Percentiles rank a stretch among this genome's conserved stretches.
phyloP scores from a whole-genome alignment of 805 yeast genomes.

The Naumovozyma dairenensis region DNA sequence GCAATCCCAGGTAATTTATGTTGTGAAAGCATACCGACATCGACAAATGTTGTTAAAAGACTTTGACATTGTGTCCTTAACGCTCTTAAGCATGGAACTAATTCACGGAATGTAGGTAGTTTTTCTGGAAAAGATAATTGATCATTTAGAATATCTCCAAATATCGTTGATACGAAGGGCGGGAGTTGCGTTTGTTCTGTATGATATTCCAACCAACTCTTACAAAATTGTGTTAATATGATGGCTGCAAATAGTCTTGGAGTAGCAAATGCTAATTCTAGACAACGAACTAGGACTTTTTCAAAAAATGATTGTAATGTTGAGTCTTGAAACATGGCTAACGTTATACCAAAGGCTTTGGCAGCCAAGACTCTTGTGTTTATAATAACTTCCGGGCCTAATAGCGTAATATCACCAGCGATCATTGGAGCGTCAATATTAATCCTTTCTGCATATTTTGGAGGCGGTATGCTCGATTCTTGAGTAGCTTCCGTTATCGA shows the following conservation, averaged over 20 bases:
- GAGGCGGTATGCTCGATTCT: slow-evolving; percentile 36
- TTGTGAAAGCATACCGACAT: slow-evolving; percentile 62
- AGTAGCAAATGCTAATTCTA: slow-evolving; percentile 62
- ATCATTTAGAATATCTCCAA: slow-evolving; percentile 32
- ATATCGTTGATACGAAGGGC: slow-evolving; percentile 21
- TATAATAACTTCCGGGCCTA: slow-evolving; percentile 66
- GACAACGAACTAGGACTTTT: slow-evolving; percentile 30
- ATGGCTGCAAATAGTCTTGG: slow-evolving; percentile 66
- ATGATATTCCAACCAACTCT: slow-evolving; percentile 13
- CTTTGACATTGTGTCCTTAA: slow-evolving; percentile 83
- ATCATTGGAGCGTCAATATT: slow-evolving; percentile 91
- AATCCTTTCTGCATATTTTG: slow-evolving; percentile 48
- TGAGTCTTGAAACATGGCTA: slow-evolving; percentile 40
- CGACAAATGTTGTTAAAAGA: slow-evolving; percentile 65
- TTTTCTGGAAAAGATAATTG: slow-evolving; percentile 27
- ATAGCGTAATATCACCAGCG: slow-evolving; percentile 79
- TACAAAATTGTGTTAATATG: slow-evolving; percentile 60
- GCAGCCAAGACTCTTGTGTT: slow-evolving; percentile 71
- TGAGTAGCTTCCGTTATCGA: slow-evolving; percentile 19
- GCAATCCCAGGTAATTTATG: slow-evolving; percentile 74
- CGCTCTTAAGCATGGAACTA: slow-evolving; percentile 77
- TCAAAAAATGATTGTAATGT: slow-evolving; percentile 34
- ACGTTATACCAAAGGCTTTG: slow-evolving; percentile 57
- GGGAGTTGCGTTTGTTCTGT: slow-evolving; percentile 15
- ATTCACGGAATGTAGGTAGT: slow-evolving; percentile 55